Conservation (phyloP, 176 grass and related monocot genomes). For the Chloris gayana region DNA sequence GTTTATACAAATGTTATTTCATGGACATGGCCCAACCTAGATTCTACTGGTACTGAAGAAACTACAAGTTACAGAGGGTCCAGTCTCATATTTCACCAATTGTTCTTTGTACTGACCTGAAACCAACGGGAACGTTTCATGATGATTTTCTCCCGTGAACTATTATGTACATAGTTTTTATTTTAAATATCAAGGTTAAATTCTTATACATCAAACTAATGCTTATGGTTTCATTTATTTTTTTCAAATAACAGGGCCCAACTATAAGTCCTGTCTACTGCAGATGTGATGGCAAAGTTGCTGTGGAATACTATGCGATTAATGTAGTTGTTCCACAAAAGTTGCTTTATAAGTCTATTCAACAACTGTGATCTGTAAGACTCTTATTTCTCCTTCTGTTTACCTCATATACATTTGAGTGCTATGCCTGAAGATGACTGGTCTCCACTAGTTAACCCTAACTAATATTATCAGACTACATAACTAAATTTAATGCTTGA, state of each 20-base stretch:
- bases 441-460: not conserved
- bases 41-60: not conserved
- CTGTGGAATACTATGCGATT: constrained; percentile 86
- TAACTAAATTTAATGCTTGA: not conserved
- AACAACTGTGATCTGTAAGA: constrained; percentile 89
- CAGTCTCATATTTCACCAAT: not conserved
- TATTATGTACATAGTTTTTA: not conserved
- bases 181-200: constrained; percentile 24
- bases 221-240: constrained; percentile 20
- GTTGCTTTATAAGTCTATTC: constrained; percentile 84
- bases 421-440: constrained; percentile 1
- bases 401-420: not conserved
- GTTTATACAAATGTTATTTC: not conserved
- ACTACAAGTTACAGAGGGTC: not conserved
- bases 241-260: constrained; percentile 63
- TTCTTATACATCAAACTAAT: constrained; percentile 14
- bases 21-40: not conserved
- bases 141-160: not conserved
- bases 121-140: not conserved
- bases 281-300: constrained; percentile 56
- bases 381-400: constrained; percentile 24
- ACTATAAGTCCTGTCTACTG: constrained; percentile 89
- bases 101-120: not conserved
- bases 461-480: not conserved
- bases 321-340: constrained; percentile 88